Evolutionary conservation across 441 rosid species (phyloP).

Genomic region (Raphanus hybrid): DNA sequence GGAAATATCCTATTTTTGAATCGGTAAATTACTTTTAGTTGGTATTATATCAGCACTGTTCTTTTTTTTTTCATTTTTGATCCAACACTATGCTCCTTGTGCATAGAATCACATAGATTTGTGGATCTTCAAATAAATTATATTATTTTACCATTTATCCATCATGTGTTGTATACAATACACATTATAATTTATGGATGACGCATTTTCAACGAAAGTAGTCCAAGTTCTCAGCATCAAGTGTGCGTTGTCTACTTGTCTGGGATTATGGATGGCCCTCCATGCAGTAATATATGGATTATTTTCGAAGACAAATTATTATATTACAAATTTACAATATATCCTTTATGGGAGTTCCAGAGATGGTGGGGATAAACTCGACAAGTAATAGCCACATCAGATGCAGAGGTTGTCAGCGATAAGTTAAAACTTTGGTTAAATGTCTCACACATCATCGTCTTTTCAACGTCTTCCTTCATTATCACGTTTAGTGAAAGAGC

Average conservation of each 20-base stretch:
- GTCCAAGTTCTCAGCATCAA: not conserved
- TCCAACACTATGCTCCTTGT: not conserved
- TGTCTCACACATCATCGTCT: not conserved
- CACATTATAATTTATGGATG: not conserved
- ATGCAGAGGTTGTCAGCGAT: slow-evolving; percentile 1
- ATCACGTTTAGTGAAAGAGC: not conserved
- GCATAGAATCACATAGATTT: not conserved
- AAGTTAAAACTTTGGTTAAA: not conserved
- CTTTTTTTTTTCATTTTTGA: not conserved
- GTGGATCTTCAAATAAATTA: not conserved
- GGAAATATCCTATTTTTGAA: slow-evolving; percentile 12
- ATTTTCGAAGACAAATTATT: no score
- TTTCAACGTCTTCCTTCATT: slow-evolving; percentile 13
- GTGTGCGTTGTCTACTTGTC: not conserved
- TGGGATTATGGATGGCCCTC: not conserved
- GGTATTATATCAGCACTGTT: not conserved
- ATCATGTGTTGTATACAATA: not conserved
- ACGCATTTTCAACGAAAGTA: not conserved
- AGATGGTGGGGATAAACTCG: slow-evolving; percentile 11
- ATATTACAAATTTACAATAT: no score
- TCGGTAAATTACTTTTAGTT: not conserved
- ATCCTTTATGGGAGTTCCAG: not conserved
- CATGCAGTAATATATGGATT: not conserved
- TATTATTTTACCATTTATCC: not conserved
- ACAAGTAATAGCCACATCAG: slow-evolving; percentile 19